Evolutionary conservation across 345 rosid species (phyloP), one percentile per base, ranked within the genome.

Genomic region (Citrus mangshanensis): DNA sequence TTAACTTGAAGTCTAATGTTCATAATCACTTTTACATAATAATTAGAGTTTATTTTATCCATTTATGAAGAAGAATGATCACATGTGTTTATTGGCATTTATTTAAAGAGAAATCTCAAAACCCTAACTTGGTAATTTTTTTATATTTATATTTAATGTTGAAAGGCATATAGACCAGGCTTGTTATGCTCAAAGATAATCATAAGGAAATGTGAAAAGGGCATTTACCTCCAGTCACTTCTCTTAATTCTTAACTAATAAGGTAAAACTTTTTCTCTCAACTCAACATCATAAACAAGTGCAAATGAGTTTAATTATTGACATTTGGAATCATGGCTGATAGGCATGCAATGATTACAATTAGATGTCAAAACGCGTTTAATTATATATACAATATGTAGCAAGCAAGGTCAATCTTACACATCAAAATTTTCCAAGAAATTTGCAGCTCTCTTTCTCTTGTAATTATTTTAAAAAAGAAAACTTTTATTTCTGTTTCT

Each of bases 301-400:
- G 25, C 28, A 13, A 28, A 63, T 9, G 28, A 62, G 35, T 21
- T 46, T 46, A 46, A 21, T 8, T 74, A 35, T 60, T 46, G 59
- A 72, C 37, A 49, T 35, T n/a, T 7, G 34, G 74, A 69, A 62
- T 77, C 10, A 82, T 71, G 40, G 71, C 1, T 71, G 76, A 19
- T 22, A 46, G 59, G 38, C 55, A 38, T 5, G 70, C 58, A 51
- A 62, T 64, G 72, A 77, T 35, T 13, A 56, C 13, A 54, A 56
- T 58, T 74, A 66, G 37, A 71, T 76, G 77, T 55, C 58, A 78
- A 75, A 46, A 30, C 46, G 71, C 78, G 78, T 49, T 30, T 19
- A 5, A 54, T 54, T 54, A 54, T 4, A 12, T 46, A 46, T 0
- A 46, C 18, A 42, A 42, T 42, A 13, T 46, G 14, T 13, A 46